phyloP scores from a whole-genome alignment of 176 grass and related monocot species.

The Zea mays region DNA sequence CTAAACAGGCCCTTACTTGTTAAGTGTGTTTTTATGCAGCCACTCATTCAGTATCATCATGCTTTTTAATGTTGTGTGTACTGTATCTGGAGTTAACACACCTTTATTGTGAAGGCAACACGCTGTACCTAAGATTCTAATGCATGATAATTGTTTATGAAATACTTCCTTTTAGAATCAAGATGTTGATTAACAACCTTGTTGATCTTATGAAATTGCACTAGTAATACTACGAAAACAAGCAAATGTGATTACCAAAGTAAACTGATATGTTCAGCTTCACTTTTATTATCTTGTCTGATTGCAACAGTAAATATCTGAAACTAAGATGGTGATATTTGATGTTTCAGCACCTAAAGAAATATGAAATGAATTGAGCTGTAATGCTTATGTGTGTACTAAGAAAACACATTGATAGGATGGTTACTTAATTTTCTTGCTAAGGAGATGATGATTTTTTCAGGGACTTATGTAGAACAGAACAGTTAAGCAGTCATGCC shows the following conservation, averaged over 20 bases:
- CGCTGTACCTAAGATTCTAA: slow-evolving; percentile 16
- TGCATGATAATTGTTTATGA: slow-evolving; percentile 14
- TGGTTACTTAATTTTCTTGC: slow-evolving; percentile 23
- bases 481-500: neutral
- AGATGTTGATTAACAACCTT: slow-evolving; percentile 4
- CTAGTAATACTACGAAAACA: neutral
- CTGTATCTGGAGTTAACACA: slow-evolving; percentile 16
- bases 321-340: slow-evolving; percentile 5
- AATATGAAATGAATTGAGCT: slow-evolving; percentile 11
- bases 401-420: neutral
- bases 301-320: neutral
- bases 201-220: neutral
- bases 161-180: neutral
- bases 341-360: neutral
- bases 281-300: slow-evolving; percentile 10
- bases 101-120: neutral
- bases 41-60: slow-evolving; percentile 1
- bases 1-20: neutral
- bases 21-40: slow-evolving; percentile 16
- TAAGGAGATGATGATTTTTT: slow-evolving; percentile 10
- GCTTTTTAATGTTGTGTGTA: slow-evolving; percentile 2
- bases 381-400: neutral
- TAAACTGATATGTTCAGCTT: neutral
- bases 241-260: slow-evolving; percentile 13
- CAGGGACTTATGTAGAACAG: neutral